A percentile compares a stretch with the other conserved stretches of the same genome.
phyloP scores from a whole-genome alignment of 495 filamentous ascomycete genomes.

The Xylaria castorea region DNA sequence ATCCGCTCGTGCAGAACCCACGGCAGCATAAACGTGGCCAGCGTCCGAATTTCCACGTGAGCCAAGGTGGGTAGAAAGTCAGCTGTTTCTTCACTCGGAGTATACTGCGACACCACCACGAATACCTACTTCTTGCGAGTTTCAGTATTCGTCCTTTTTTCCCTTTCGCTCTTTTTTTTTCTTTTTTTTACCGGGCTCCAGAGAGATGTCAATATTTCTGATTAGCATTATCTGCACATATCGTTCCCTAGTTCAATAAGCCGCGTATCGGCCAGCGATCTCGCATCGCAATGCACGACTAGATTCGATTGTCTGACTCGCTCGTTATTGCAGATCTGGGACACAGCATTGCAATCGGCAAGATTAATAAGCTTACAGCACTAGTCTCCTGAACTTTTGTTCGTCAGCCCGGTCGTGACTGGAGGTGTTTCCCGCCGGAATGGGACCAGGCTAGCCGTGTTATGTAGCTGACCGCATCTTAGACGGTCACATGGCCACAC shows the following conservation, averaged over 20 bases:
- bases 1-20: slow-evolving; percentile 12
- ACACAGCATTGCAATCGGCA: slow-evolving; percentile 10
- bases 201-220: not conserved
- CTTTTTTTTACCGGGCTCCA: not conserved
- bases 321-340: not conserved
- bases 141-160: not conserved
- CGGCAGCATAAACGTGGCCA: slow-evolving; percentile 21
- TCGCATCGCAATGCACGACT: not conserved
- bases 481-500: slow-evolving; percentile 8
- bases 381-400: not conserved
- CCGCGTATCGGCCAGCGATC: slow-evolving; percentile 11
- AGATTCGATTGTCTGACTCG: not conserved
- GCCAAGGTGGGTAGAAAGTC: not conserved
- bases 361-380: not conserved
- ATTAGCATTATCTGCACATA: not conserved
- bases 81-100: not conserved
- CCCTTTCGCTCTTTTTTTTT: not conserved
- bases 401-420: not conserved
- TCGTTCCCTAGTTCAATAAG: not conserved
- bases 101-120: not conserved
- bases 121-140: not conserved
- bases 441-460: slow-evolving; percentile 20
- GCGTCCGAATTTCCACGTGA: slow-evolving; percentile 25
- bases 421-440: slow-evolving; percentile 1
- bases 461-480: not conserved